Conservation (phyloP, 768 basidiomycete species). For the Lepiota brunneoincarnata region DNA sequence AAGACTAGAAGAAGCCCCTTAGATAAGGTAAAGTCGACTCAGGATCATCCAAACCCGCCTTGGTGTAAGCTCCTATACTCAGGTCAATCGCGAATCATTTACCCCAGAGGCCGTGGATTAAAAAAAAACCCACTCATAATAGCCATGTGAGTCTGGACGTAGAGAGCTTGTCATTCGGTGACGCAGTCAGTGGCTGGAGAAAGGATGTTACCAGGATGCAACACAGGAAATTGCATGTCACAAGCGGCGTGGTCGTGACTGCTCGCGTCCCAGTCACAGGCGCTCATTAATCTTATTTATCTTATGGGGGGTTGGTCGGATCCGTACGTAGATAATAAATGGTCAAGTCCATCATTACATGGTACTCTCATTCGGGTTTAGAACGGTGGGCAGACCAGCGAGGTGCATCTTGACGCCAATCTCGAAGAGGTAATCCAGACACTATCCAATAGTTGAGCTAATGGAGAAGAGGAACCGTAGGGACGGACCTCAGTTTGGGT, state of each 20-base stretch:
- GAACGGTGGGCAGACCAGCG: constrained; percentile 51
- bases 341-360: neutral
- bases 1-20: constrained; percentile 48
- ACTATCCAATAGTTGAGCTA: constrained; percentile 37
- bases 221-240: too few relatives aligned
- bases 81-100: neutral
- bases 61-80: neutral
- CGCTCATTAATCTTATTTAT: too few relatives aligned
- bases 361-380: constrained; percentile 18
- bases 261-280: too few relatives aligned
- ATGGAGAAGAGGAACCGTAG: neutral
- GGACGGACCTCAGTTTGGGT: constrained; percentile 74
- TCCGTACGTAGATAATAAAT: neutral
- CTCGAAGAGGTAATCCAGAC: constrained; percentile 89
- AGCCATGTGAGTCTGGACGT: neutral
- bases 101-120: neutral
- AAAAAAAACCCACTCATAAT: neutral
- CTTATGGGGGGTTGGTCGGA: too few relatives aligned
- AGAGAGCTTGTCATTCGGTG: too few relatives aligned
- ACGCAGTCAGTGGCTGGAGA: too few relatives aligned
- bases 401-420: constrained; percentile 81
- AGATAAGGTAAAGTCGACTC: neutral
- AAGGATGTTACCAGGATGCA: too few relatives aligned
- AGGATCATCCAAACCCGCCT: neutral
- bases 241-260: too few relatives aligned